Percentiles rank a stretch among this genome's conserved stretches.
Evolutionary conservation across 805 yeast species (phyloP).

Genomic region (Candida mattraensis): DNA sequence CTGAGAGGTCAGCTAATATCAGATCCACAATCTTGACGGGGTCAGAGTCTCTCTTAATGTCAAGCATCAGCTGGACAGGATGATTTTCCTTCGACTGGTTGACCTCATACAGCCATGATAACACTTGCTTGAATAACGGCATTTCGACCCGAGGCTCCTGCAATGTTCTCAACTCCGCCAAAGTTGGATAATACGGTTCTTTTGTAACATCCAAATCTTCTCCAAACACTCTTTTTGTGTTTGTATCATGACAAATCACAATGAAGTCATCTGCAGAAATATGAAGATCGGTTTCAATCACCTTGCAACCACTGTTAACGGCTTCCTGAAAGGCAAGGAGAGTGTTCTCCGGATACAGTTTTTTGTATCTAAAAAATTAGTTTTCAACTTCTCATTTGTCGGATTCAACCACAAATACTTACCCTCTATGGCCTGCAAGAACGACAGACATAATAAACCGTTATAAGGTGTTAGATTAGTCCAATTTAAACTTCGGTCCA

Average conservation of each 20-base stretch:
- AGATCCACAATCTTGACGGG: slow-evolving; percentile 28
- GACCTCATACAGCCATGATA: slow-evolving; percentile 41
- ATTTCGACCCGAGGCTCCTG: slow-evolving; percentile 34
- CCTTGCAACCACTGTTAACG: slow-evolving; percentile 32
- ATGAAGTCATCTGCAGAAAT: slow-evolving; percentile 34
- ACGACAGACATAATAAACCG: slow-evolving; percentile 6
- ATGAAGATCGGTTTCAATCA: slow-evolving; percentile 40
- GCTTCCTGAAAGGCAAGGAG: slow-evolving; percentile 36
- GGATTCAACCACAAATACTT: slow-evolving; percentile 9
- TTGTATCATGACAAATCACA: slow-evolving; percentile 37
- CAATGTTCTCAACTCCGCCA: slow-evolving; percentile 30
- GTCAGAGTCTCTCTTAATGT: slow-evolving; percentile 34
- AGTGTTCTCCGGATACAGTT: slow-evolving; percentile 38
- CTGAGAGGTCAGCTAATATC: slow-evolving; percentile 25
- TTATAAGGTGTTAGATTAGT: too few relatives aligned
- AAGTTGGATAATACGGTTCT: slow-evolving; percentile 26
- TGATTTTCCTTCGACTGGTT: slow-evolving; percentile 33
- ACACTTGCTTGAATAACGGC: slow-evolving; percentile 32
- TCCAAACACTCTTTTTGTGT: slow-evolving; percentile 35
- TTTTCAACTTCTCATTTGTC: neutral
- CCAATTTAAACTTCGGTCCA: too few relatives aligned
- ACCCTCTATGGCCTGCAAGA: slow-evolving; percentile 35
- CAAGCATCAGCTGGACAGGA: slow-evolving; percentile 41
- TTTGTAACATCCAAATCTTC: slow-evolving; percentile 27
- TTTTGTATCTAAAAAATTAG: slow-evolving; percentile 25